phyloP scores from a whole-genome alignment of 345 rosid species.

The rapeseed (Brassica napus) region DNA sequence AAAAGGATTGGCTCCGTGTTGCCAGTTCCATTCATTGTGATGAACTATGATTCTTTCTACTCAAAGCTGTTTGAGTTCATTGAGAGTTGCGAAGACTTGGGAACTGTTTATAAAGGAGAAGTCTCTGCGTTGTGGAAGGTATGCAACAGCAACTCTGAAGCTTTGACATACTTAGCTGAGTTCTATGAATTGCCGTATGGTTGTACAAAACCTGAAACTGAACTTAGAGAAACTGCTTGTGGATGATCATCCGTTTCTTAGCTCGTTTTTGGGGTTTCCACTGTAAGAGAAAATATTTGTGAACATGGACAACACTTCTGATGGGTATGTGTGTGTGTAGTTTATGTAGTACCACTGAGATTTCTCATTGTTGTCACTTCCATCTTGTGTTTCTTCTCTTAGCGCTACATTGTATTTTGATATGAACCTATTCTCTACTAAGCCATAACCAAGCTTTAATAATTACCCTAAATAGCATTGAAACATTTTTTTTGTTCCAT shows the following conservation, averaged over 20 bases:
- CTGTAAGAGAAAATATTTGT: background rate
- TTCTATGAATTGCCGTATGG: conserved; percentile 53
- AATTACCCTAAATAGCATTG: background rate
- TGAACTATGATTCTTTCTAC: conserved; percentile 85
- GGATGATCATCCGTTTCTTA: conserved; percentile 20
- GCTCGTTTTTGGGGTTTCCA: background rate
- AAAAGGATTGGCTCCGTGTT: conserved; percentile 73
- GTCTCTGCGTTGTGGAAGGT: conserved; percentile 77
- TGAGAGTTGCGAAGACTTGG: conserved; percentile 70
- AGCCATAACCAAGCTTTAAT: background rate
- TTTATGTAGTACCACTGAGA: background rate
- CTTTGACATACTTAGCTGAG: conserved; percentile 63
- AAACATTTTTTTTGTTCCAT: background rate
- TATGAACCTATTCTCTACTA: background rate
- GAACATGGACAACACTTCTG: background rate
- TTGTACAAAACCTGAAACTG: conserved; percentile 16
- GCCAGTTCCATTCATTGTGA: conserved; percentile 79
- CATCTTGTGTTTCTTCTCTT: background rate
- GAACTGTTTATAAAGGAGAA: conserved; percentile 73
- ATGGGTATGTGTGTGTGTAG: background rate
- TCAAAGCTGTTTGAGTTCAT: conserved; percentile 75
- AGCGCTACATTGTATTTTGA: background rate
- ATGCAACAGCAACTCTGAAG: conserved; percentile 72
- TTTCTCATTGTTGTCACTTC: conserved; percentile 3
- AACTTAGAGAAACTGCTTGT: conserved; percentile 24